phyloP scores from a whole-genome alignment of 192 early-diverging fungal genomes.

The Lunasporangiospora selenospora region DNA sequence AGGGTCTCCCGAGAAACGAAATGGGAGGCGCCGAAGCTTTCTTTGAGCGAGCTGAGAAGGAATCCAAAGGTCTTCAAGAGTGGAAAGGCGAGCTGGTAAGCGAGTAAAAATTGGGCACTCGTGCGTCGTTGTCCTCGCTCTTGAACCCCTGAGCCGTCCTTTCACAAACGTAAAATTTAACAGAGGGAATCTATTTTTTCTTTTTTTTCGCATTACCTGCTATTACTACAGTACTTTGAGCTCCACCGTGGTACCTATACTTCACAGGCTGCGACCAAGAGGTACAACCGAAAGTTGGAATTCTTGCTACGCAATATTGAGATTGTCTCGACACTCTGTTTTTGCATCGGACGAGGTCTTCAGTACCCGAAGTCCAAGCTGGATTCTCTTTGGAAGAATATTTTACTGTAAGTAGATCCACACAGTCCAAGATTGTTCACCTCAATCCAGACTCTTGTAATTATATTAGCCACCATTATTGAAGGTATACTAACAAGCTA shows the following conservation, averaged over 20 bases:
- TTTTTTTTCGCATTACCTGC: not conserved
- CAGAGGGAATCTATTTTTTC: not conserved
- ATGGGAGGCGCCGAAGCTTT: constrained; percentile 84
- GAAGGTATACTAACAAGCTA: no score
- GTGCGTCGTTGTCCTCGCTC: no score
- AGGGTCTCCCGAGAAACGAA: constrained; percentile 75
- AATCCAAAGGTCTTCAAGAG: constrained; percentile 69
- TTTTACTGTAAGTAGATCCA: constrained; percentile 68
- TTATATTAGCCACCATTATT: not conserved
- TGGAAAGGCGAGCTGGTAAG: constrained; percentile 96
- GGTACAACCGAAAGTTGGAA: constrained; percentile 87
- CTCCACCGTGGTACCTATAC: constrained; percentile 99
- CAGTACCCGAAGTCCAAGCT: constrained; percentile 80
- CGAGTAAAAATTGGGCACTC: not conserved
- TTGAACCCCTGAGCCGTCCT: constrained; percentile 1
- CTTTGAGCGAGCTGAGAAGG: constrained; percentile 80
- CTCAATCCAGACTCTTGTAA: constrained; percentile 1
- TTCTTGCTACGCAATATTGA: constrained; percentile 87
- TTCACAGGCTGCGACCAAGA: constrained; percentile 85
- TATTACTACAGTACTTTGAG: constrained; percentile 82
- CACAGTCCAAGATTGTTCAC: not conserved
- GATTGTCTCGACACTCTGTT: constrained; percentile 59
- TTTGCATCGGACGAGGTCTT: not conserved
- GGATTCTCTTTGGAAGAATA: constrained; percentile 86
- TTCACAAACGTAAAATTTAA: not conserved